Evolutionary conservation across 306 rosid species (phyloP), one percentile per base, ranked within the genome.

Genomic region (Dryas drummondii): DNA sequence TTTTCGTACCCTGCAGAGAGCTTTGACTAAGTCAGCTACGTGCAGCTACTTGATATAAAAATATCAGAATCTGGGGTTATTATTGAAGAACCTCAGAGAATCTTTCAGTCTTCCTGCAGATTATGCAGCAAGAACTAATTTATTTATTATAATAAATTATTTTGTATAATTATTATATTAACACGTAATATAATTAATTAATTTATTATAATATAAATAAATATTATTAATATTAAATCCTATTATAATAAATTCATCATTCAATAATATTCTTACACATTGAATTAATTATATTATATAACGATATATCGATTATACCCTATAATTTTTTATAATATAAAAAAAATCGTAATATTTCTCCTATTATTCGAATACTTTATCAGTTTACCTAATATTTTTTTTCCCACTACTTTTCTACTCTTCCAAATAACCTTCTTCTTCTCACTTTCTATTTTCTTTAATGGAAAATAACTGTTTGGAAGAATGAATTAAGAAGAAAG

Each of bases 1-100:
- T 6, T 37, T 10, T 48, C 9, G 22, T 50, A 58, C 46, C 61
- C 17, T 40, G 63, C 41, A 0, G 22, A 62, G 52, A 68, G 55
- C 53, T 55, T 78, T 78, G 85, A 78, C 82, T 41, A 41, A 56
- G 79, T 68, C 82, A 82, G 19, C 68, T 40, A 59, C 66, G 22
- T 22, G 73, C 37, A 32, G 3, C 37, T 32, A 32, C 37, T 32
- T 32, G 10, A 5, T 5, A 8, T 9, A 40, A 51, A 63, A 11
- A 26, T 56, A 49, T 57, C 57, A 45, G 17, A 42, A 26, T 62
- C 76, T n/a, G 32, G 50, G 14, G 46, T 58, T 58, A 61, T 81
- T 46, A 78, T 78, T 68, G 79, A 37, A 45, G 70, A 47, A 62
- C 17, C 64, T 63, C 46, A 49, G 79, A 78, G 85, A 78, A 78